phyloP scores from a whole-genome alignment of 805 yeast species.

The Saccharomycopsis olivae region DNA sequence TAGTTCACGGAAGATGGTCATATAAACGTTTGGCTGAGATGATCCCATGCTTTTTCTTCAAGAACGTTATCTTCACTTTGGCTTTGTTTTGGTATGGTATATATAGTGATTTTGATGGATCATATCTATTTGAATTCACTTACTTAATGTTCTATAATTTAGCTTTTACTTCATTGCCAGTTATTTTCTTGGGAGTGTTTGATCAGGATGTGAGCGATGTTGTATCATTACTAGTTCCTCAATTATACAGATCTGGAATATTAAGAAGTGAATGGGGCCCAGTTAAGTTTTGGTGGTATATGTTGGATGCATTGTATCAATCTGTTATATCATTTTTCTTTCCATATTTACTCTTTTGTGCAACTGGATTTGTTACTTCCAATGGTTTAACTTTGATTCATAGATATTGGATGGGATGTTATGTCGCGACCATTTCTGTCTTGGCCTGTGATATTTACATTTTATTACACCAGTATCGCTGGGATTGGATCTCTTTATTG shows the following conservation, averaged over 20 bases:
- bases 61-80: conserved; percentile 64
- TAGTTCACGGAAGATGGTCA: conserved; percentile 84
- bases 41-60: conserved; percentile 75
- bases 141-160: conserved; percentile 71
- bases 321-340: conserved; percentile 63
- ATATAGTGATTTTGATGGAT: conserved; percentile 65
- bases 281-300: conserved; percentile 58
- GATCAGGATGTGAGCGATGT: conserved; percentile 73
- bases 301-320: conserved; percentile 71
- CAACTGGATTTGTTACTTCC: conserved; percentile 32
- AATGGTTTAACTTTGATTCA: conserved; percentile 58
- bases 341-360: conserved; percentile 48
- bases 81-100: conserved; percentile 77
- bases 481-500: conserved; percentile 68
- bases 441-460: conserved; percentile 59
- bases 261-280: conserved; percentile 62
- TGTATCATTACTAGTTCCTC: conserved; percentile 63
- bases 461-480: conserved; percentile 56
- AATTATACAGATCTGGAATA: conserved; percentile 64
- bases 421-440: conserved; percentile 57
- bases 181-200: conserved; percentile 64
- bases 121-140: conserved; percentile 70
- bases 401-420: conserved; percentile 60
- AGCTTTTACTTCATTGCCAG: conserved; percentile 76
- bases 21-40: conserved; percentile 73